Percentiles rank a stretch among this genome's conserved stretches.
phyloP scores from a whole-genome alignment of 164 flowering plant genomes.

The Umbilicus rupestris region DNA sequence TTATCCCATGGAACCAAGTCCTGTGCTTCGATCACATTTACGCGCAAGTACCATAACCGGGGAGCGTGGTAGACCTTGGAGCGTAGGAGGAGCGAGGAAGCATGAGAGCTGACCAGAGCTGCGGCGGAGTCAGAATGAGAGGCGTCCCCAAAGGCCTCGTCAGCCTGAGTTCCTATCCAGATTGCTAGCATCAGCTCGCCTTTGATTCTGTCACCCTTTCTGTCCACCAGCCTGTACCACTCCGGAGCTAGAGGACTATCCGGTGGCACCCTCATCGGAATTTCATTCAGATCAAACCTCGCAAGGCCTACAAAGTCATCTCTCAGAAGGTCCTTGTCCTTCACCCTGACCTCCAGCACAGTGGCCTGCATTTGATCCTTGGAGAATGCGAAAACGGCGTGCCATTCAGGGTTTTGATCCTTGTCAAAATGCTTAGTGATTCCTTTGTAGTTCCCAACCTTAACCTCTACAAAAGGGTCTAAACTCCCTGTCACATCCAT shows the following conservation, averaged over 20 bases:
- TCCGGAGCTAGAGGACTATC: slow-evolving; percentile 94
- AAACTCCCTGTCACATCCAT: slow-evolving; percentile 83
- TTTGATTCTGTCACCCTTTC: slow-evolving; percentile 63
- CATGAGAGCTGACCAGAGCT: slow-evolving; percentile 41
- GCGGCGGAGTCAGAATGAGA: slow-evolving; percentile 92
- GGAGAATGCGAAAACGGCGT: slow-evolving; percentile 80
- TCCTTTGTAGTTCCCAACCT: slow-evolving; percentile 80
- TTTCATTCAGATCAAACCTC: slow-evolving; percentile 75
- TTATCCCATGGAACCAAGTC: slow-evolving; percentile 65
- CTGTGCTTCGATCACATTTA: slow-evolving; percentile 83
- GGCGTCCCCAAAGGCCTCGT: slow-evolving; percentile 87
- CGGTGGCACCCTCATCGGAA: slow-evolving; percentile 81
- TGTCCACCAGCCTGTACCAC: slow-evolving; percentile 78
- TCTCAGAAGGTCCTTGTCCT: slow-evolving; percentile 77
- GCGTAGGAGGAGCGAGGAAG: slow-evolving; percentile 39
- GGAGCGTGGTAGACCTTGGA: slow-evolving; percentile 94
- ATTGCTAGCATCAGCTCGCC: slow-evolving; percentile 94
- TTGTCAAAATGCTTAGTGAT: slow-evolving; percentile 70
- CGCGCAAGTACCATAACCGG: slow-evolving; percentile 82
- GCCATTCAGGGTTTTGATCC: slow-evolving; percentile 75
- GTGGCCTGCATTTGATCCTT: slow-evolving; percentile 80
- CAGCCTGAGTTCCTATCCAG: slow-evolving; percentile 96
- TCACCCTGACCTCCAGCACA: slow-evolving; percentile 61
- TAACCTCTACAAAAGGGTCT: slow-evolving; percentile 89
- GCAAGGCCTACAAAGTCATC: slow-evolving; percentile 82